These are phyloP conservation scores for Pisolithus microcarpus DNA, from an alignment of 768 basidiomycete genomes.

Conservation along the genomic window DNA sequence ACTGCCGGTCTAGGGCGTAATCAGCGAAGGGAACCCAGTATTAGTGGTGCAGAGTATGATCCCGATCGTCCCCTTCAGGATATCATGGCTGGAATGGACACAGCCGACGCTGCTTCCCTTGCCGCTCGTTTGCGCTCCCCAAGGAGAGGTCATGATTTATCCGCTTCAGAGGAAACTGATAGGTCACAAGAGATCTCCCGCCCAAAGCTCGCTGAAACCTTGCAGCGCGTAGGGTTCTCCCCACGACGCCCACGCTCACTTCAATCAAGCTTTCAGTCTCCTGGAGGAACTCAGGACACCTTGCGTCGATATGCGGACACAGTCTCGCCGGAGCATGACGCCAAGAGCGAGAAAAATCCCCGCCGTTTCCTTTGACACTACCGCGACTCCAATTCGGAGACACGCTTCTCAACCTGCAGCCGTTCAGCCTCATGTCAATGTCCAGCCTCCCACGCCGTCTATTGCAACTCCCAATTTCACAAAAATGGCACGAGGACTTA, in stretches of 20 bases:
- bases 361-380: slow-evolving; percentile 24
- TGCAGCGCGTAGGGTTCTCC: slow-evolving; percentile 63
- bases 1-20: slow-evolving; percentile 64
- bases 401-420: slow-evolving; percentile 13
- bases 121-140: slow-evolving; percentile 41
- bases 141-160: slow-evolving; percentile 38
- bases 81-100: slow-evolving; percentile 58
- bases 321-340: slow-evolving; percentile 23
- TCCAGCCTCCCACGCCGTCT: slow-evolving; percentile 59
- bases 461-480: slow-evolving; percentile 50
- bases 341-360: slow-evolving; percentile 26
- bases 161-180: slow-evolving; percentile 45
- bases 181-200: slow-evolving; percentile 38
- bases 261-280: slow-evolving; percentile 18
- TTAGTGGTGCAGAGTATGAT: slow-evolving; percentile 80
- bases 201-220: slow-evolving; percentile 63
- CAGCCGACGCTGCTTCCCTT: slow-evolving; percentile 30
- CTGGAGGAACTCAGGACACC: slow-evolving; percentile 7
- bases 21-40: slow-evolving; percentile 45
- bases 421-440: slow-evolving; percentile 42
- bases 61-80: slow-evolving; percentile 72
- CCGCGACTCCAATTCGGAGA: slow-evolving; percentile 21
- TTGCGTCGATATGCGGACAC: slow-evolving; percentile 12
- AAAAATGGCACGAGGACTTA: slow-evolving; percentile 49
- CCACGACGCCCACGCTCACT: slow-evolving; percentile 64